Conservation (phyloP, 2,329 filamentous ascomycete species). For the Calycina herbarum region DNA sequence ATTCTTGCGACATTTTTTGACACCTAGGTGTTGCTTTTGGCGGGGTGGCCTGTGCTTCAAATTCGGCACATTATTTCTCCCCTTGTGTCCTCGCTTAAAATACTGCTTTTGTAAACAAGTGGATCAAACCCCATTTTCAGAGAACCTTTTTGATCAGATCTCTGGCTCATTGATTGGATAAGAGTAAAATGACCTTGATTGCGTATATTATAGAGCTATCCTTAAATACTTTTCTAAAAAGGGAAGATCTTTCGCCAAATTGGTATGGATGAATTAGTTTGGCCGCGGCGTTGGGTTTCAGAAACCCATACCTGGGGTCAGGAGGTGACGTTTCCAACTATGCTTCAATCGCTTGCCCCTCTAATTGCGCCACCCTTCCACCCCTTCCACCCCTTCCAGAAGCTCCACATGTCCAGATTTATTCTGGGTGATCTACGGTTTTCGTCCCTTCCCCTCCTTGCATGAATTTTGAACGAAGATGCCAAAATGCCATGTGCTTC, state of each 20-base stretch:
- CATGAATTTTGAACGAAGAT: background rate
- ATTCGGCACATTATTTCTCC: background rate
- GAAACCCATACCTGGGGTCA: background rate
- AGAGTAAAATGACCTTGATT: background rate
- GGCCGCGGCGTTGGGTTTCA: background rate
- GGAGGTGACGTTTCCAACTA: conserved; percentile 1
- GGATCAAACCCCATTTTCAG: background rate
- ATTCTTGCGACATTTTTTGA: background rate
- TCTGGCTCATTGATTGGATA: background rate
- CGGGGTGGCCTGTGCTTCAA: background rate
- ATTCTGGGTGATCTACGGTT: background rate
- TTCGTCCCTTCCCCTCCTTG: background rate
- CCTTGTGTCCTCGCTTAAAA: background rate
- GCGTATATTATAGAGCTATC: background rate
- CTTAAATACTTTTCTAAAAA: background rate
- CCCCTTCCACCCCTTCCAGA: background rate
- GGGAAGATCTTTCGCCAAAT: background rate
- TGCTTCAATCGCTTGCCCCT: background rate
- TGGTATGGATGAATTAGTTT: background rate
- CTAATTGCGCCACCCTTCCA: background rate
- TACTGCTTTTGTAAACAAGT: background rate
- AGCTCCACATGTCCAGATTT: background rate
- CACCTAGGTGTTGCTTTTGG: background rate
- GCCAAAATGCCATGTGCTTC: background rate
- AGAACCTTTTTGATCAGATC: background rate